Conservation (phyloP, 1,139 yeast species). For the Lodderomyces margitis region DNA sequence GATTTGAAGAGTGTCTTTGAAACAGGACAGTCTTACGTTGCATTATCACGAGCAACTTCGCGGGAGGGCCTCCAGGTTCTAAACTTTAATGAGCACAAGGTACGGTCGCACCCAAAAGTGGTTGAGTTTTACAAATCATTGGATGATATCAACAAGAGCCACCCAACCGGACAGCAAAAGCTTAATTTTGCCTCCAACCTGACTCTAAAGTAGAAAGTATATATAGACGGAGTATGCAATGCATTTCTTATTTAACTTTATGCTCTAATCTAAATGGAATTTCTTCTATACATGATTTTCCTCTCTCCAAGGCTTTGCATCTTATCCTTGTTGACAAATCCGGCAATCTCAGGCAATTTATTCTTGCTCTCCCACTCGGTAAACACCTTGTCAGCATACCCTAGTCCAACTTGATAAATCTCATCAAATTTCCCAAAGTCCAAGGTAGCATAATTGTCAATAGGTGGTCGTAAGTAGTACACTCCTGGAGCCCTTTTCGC, state of each 20-base stretch:
- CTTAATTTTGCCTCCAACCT: slow-evolving; percentile 1
- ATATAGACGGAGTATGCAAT: not conserved
- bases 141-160: slow-evolving; percentile 4
- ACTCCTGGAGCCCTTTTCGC: slow-evolving; percentile 88
- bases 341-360: slow-evolving; percentile 63
- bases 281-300: slow-evolving; percentile 50
- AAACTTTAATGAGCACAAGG: slow-evolving; percentile 59
- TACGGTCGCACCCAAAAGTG: slow-evolving; percentile 63
- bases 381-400: slow-evolving; percentile 65
- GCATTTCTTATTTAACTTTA: not conserved
- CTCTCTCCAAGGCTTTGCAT: slow-evolving; percentile 18
- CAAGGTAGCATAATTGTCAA: slow-evolving; percentile 84
- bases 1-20: slow-evolving; percentile 79
- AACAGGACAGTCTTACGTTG: slow-evolving; percentile 94
- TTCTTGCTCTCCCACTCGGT: slow-evolving; percentile 52
- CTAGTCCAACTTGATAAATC: slow-evolving; percentile 76
- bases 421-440: slow-evolving; percentile 93
- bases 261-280: slow-evolving; percentile 47
- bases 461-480: slow-evolving; percentile 90
- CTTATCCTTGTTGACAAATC: slow-evolving; percentile 32
- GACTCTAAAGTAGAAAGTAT: not conserved
- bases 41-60: slow-evolving; percentile 80
- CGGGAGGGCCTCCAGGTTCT: slow-evolving; percentile 76
- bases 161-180: slow-evolving; percentile 15
- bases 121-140: slow-evolving; percentile 53